Evolutionary conservation across 176 grass and related monocot genomes (phyloP).

Genomic region (Musa itinerans): DNA sequence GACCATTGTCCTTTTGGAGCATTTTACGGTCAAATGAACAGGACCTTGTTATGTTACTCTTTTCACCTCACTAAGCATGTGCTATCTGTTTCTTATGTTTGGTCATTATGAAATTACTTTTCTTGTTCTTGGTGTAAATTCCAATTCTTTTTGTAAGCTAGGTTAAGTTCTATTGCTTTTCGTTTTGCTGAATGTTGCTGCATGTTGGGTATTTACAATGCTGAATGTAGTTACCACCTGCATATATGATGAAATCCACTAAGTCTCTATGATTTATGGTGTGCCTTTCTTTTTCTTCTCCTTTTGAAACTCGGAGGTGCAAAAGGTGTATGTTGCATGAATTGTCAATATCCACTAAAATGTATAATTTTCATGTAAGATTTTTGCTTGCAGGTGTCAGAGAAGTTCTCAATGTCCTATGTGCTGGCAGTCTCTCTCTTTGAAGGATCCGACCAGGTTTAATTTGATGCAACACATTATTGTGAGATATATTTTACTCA

Average conservation of each 20-base stretch:
- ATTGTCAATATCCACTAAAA: neutral
- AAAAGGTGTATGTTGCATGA: neutral
- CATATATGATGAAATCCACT: neutral
- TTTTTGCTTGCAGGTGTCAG: constrained; percentile 57
- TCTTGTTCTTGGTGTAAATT: neutral
- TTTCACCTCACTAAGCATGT: neutral
- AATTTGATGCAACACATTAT: neutral
- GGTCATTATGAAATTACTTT: neutral
- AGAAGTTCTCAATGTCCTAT: constrained; percentile 96
- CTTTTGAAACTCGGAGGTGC: neutral
- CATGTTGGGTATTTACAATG: neutral
- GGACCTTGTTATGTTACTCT: too few relatives aligned
- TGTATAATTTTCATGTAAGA: neutral
- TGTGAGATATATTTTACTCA: neutral
- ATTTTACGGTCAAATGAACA: neutral
- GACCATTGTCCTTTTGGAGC: neutral
- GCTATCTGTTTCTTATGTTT: neutral
- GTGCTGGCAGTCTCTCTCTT: constrained; percentile 89
- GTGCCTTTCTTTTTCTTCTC: neutral
- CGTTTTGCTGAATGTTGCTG: neutral
- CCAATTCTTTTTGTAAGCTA: neutral
- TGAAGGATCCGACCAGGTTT: constrained; percentile 82
- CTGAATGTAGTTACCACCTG: neutral
- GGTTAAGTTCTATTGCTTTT: neutral
- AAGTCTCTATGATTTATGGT: neutral